These are phyloP conservation scores for Neurospora sp. DNA, from an alignment of 2,329 filamentous ascomycete species.

Conservation along the genomic window DNA sequence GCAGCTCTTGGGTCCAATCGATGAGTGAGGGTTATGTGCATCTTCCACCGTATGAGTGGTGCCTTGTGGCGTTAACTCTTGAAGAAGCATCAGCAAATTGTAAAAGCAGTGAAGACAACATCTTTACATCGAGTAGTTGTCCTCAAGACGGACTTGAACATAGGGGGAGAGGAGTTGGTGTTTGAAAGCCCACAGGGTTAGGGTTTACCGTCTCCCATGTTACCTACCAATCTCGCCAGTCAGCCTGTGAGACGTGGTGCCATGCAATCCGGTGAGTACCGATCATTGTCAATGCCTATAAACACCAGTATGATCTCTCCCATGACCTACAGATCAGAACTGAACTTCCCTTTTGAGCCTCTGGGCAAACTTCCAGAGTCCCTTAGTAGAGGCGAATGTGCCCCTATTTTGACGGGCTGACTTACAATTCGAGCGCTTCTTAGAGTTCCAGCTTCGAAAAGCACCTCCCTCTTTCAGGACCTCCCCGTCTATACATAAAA, in stretches of 20 bases:
- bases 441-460: background rate
- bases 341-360: background rate
- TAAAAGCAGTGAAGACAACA: background rate
- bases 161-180: background rate
- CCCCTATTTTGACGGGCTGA: background rate
- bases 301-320: background rate
- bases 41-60: background rate
- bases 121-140: background rate
- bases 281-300: background rate
- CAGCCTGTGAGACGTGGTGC: background rate
- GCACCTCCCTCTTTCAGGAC: background rate
- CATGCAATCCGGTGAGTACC: background rate
- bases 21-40: background rate
- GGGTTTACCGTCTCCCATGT: background rate
- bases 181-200: background rate
- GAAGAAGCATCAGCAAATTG: background rate
- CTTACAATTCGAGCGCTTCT: background rate
- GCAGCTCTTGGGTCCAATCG: background rate
- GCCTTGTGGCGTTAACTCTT: background rate
- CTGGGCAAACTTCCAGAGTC: background rate
- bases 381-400: background rate
- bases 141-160: background rate
- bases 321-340: background rate
- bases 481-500: background rate
- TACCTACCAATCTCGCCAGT: background rate